Evolutionary conservation across 2,329 filamentous ascomycete genomes (phyloP), one percentile per base, ranked within the genome.

Genomic region (Aspergillus thermomutatus): DNA sequence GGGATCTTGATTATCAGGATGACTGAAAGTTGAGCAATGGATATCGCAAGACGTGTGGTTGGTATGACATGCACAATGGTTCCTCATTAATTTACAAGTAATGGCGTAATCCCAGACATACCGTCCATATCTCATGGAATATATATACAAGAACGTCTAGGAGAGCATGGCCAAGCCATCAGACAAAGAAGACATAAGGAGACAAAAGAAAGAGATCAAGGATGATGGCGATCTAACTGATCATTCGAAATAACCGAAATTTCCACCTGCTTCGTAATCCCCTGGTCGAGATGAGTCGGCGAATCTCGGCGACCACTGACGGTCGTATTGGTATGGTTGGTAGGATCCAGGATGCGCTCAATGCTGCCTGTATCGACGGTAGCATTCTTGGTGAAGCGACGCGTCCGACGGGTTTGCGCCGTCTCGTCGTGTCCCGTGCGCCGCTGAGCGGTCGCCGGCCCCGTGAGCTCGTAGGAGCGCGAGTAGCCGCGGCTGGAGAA

Each of bases 221-320:
- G 43, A 46, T 25, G 21, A 46, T 46, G 21, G 3, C 43, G 21
- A 26, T 17, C 2, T 8, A 46, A 23, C 43, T 46, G 43, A 43
- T 49, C 10, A 17, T 56, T 57, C 3, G 63, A 60, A n/a, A 62
- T 28, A 0, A 67, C 62, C 17, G 59, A 60, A 14, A 70, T 67
- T 17, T 70, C 68, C 2, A 70, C 61, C 55, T 70, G 66, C 41
- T 70, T 70, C 26, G 60, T 67, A 11, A 70, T 70, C 3, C 66
- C 67, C 0, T 54, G 51, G 4, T 56, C 27, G n/a, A 54, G 52
- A 26, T 53, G 48, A 31, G 56, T 51, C 14, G 54, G 52, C 5
- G 60, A 60, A 23, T 56, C 47, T 7, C 53, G 49, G 11, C 58
- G 46, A 8, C 56, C 54, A 46, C 58, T 57, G 7, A 49, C n/a